phyloP scores from a whole-genome alignment of 176 grass and related monocot species.

The Themeda triandra region DNA sequence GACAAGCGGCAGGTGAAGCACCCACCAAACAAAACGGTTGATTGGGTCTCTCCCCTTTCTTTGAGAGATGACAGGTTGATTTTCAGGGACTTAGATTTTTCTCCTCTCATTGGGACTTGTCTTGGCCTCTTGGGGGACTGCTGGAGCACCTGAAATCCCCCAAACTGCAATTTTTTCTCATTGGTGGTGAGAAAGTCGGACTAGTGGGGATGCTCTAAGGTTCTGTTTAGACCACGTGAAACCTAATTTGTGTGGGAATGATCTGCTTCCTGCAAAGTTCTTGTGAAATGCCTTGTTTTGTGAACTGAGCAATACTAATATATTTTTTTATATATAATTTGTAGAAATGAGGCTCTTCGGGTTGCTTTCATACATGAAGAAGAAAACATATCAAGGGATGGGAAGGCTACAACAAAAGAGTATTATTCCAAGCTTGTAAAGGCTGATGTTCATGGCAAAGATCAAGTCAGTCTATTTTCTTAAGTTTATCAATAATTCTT shows the following conservation, averaged over 20 bases:
- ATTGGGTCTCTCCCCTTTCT: background rate
- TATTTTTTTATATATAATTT: conserved; percentile 28
- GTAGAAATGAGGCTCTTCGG: conserved; percentile 90
- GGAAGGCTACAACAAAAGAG: conserved; percentile 43
- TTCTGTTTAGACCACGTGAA: background rate
- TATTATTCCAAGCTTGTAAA: conserved; percentile 96
- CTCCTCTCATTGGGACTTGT: too few relatives aligned
- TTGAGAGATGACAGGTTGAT: background rate
- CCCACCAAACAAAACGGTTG: background rate
- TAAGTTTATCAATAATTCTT: conserved; percentile 4
- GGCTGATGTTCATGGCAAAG: conserved; percentile 89
- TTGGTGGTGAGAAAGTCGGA: background rate
- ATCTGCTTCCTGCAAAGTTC: background rate
- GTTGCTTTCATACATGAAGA: conserved; percentile 97
- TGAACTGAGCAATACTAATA: background rate
- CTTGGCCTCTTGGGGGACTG: too few relatives aligned
- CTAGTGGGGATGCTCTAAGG: background rate
- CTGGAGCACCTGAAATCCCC: too few relatives aligned
- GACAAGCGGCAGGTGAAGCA: background rate
- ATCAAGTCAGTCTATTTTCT: conserved; percentile 65
- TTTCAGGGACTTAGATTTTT: background rate
- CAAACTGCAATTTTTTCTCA: background rate
- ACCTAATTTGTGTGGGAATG: background rate
- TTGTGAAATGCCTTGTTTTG: background rate
- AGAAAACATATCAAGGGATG: conserved; percentile 40